Conservation (phyloP, 768 basidiomycete genomes). For the Mycena olivaceomarginata region DNA sequence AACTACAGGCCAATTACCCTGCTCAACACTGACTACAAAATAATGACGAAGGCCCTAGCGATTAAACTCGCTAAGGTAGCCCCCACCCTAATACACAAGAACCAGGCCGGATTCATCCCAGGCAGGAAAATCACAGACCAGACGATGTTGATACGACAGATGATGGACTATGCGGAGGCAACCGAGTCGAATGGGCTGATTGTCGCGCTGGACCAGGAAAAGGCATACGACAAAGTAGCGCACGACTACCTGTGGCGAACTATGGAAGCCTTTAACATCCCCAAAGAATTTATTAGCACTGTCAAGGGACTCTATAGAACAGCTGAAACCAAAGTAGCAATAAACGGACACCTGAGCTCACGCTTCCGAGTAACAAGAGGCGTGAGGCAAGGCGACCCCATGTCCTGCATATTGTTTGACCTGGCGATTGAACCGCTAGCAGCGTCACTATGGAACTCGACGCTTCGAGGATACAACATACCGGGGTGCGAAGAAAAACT, state of each 20-base stretch:
- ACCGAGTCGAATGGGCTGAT: slow-evolving; percentile 40
- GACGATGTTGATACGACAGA: slow-evolving; percentile 36
- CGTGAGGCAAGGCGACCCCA: slow-evolving; percentile 40
- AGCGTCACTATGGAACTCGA: too few relatives aligned
- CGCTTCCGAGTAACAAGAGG: slow-evolving; percentile 39
- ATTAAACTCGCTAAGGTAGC: slow-evolving; percentile 3
- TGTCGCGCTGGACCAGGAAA: slow-evolving; percentile 28
- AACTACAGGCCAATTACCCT: slow-evolving; percentile 19
- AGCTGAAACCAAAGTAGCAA: background rate
- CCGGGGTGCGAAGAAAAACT: too few relatives aligned
- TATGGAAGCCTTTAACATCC: slow-evolving; percentile 10
- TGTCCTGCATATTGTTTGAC: too few relatives aligned
- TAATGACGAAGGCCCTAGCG: slow-evolving; percentile 4
- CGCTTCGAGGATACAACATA: too few relatives aligned
- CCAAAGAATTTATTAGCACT: slow-evolving; percentile 31
- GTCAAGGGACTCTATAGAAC: background rate
- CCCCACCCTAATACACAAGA: background rate
- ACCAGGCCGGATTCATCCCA: slow-evolving; percentile 47
- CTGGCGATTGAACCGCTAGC: background rate
- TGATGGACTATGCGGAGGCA: slow-evolving; percentile 23
- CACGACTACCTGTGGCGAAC: slow-evolving; percentile 41
- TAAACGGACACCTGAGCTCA: slow-evolving; percentile 41
- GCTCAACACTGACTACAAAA: slow-evolving; percentile 8
- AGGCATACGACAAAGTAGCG: background rate
- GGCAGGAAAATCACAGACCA: slow-evolving; percentile 46